Evolutionary conservation across 2,329 filamentous ascomycete genomes (phyloP).

Genomic region (Diplodia corticola): DNA sequence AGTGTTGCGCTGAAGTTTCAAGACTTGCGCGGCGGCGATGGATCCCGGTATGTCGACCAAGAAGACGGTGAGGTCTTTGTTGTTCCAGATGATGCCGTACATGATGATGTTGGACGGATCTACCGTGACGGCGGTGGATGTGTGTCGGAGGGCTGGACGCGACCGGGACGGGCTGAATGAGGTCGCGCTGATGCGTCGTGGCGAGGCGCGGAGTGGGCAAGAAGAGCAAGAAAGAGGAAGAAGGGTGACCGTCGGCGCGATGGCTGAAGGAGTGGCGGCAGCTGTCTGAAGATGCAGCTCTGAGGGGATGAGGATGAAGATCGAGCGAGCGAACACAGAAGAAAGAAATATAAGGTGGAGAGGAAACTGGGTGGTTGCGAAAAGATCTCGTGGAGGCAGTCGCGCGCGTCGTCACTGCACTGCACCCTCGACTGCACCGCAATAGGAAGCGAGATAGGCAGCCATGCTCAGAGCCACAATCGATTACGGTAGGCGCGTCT

Average conservation of each 20-base stretch:
- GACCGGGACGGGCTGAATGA: not conserved
- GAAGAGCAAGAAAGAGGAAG: not conserved
- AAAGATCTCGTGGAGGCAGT: not conserved
- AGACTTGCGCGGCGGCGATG: constrained; percentile 65
- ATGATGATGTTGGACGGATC: not conserved
- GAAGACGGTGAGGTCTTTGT: constrained; percentile 51
- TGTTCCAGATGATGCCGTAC: constrained; percentile 55
- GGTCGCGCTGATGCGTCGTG: not conserved
- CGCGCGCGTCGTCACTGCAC: not conserved
- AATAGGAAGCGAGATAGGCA: not conserved
- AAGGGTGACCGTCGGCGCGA: not conserved
- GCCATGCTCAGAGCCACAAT: not conserved
- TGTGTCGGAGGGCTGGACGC: not conserved
- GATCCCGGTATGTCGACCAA: constrained; percentile 71
- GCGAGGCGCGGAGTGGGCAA: not conserved
- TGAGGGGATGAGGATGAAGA: not conserved
- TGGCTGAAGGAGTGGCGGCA: not conserved
- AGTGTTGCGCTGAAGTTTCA: constrained; percentile 40
- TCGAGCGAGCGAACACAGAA: not conserved
- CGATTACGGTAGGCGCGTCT: not conserved
- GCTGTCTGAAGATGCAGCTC: not conserved
- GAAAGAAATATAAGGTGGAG: not conserved
- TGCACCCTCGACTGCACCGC: not conserved
- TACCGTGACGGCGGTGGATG: not conserved
- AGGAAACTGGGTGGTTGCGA: not conserved